Evolutionary conservation across 306 rosid species (phyloP).

Genomic region (Calophaca sinica): DNA sequence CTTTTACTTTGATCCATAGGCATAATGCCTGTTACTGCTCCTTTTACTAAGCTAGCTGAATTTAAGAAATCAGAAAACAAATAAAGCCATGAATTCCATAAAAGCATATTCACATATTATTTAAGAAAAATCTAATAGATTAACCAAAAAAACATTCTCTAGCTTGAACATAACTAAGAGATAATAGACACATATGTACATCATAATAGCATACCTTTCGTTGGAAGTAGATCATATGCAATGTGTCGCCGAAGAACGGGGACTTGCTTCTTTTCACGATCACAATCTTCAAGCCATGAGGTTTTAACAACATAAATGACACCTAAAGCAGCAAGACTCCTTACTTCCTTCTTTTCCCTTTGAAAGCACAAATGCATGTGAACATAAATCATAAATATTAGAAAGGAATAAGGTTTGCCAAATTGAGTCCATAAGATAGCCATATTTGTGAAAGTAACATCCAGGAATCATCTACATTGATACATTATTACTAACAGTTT

Average conservation of each 20-base stretch:
- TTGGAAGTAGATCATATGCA: constrained; percentile 75
- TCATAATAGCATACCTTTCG: constrained; percentile 70
- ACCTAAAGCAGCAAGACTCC: constrained; percentile 83
- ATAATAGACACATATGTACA: constrained; percentile 25
- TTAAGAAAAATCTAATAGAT: constrained; percentile 25
- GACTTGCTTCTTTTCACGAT: constrained; percentile 73
- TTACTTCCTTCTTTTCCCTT: constrained; percentile 87
- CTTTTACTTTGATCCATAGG: constrained; percentile 59
- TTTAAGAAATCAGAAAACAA: constrained; percentile 45
- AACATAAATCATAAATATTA: constrained; percentile 15
- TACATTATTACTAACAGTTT: background rate
- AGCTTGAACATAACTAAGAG: constrained; percentile 39
- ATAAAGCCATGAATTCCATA: constrained; percentile 40
- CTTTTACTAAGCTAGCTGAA: constrained; percentile 50
- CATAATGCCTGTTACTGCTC: constrained; percentile 53
- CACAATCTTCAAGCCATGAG: constrained; percentile 93
- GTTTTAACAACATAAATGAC: constrained; percentile 75
- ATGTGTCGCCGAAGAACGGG: constrained; percentile 71
- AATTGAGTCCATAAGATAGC: constrained; percentile 24
- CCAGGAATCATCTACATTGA: constrained; percentile 19
- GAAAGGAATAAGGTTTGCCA: constrained; percentile 22
- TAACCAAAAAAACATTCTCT: constrained; percentile 17
- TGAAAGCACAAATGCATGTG: constrained; percentile 38
- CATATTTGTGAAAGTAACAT: constrained; percentile 34
- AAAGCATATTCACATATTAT: constrained; percentile 19